These are phyloP conservation scores for Phytophthora chlamydospora DNA, from an alignment of 352 stramenopile genomes.

Conservation along the genomic window DNA sequence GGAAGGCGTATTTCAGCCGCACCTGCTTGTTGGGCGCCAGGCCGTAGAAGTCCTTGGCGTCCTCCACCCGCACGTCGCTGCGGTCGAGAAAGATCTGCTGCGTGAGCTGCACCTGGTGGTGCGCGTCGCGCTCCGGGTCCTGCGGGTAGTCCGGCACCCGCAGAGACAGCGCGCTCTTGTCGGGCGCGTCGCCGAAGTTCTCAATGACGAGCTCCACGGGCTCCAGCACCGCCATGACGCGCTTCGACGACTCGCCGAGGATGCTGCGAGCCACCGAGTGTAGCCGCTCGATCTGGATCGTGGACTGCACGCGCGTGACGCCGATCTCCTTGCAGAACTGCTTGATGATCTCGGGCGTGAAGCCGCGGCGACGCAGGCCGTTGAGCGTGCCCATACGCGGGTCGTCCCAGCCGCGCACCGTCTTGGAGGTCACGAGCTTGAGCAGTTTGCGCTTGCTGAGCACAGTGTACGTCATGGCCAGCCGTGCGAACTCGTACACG, in stretches of 20 bases:
- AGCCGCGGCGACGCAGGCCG: conserved; percentile 88
- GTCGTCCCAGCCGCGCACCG: conserved; percentile 94
- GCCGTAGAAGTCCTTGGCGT: conserved; percentile 94
- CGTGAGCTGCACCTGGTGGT: conserved; percentile 70
- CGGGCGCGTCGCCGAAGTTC: conserved; percentile 60
- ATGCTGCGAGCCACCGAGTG: conserved; percentile 74
- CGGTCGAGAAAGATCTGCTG: conserved; percentile 74
- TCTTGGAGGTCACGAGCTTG: conserved; percentile 95
- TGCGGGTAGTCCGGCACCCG: conserved; percentile 79
- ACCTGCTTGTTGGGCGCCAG: conserved; percentile 96
- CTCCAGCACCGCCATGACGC: conserved; percentile 83
- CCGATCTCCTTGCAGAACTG: conserved; percentile 89
- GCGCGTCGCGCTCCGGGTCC: conserved; percentile 63
- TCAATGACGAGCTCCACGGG: conserved; percentile 75
- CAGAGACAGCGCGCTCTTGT: conserved; percentile 50
- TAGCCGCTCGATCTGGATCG: conserved; percentile 86
- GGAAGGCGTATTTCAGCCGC: conserved; percentile 95
- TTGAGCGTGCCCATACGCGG: conserved; percentile 98
- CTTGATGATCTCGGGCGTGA: conserved; percentile 87
- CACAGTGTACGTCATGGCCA: conserved; percentile 98
- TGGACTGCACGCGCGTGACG: conserved; percentile 87
- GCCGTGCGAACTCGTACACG: conserved; percentile 96
- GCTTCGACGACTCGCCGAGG: conserved; percentile 75
- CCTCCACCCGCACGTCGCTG: conserved; percentile 66
- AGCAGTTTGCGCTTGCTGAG: conserved; percentile 98